Evolutionary conservation across 106 monocot genomes (phyloP).

Genomic region (Hemerocallis citrina): DNA sequence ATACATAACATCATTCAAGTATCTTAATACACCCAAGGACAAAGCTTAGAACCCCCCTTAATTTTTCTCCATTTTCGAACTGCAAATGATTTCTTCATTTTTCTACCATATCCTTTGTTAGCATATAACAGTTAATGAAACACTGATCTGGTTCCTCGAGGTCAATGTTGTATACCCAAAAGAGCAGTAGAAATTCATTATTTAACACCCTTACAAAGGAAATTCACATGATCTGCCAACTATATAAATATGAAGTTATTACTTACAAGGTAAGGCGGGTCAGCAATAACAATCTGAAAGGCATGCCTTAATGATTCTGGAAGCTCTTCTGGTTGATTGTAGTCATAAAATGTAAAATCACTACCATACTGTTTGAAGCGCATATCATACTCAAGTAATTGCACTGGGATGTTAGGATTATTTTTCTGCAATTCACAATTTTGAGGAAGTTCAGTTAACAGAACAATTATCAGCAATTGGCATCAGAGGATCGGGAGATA

Average conservation of each 20-base stretch:
- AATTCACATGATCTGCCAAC: neutral
- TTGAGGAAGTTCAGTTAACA: neutral
- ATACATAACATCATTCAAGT: too few species aligned
- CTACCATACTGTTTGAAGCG: slow-evolving; percentile 79
- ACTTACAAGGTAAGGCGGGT: slow-evolving; percentile 92
- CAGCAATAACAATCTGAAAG: slow-evolving; percentile 69
- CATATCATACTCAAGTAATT: slow-evolving; percentile 79
- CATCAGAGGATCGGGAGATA: neutral
- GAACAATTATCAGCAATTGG: neutral
- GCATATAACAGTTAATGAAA: too few species aligned
- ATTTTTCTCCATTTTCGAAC: too few species aligned
- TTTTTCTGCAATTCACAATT: slow-evolving; percentile 45
- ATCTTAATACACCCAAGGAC: too few species aligned
- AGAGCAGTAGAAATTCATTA: too few species aligned
- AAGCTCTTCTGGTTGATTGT: slow-evolving; percentile 74
- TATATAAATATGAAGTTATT: neutral
- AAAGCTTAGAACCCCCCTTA: too few species aligned
- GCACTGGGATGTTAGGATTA: slow-evolving; percentile 35
- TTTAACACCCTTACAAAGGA: neutral
- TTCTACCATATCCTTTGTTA: too few species aligned
- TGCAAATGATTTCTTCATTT: too few species aligned
- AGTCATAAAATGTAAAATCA: slow-evolving; percentile 86
- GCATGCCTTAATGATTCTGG: slow-evolving; percentile 48
- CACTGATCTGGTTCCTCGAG: too few species aligned
- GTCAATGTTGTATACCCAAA: too few species aligned